These are phyloP conservation scores for Colletotrichum cordylinicola DNA, from an alignment of 2,329 filamentous ascomycete species.

Conservation along the genomic window DNA sequence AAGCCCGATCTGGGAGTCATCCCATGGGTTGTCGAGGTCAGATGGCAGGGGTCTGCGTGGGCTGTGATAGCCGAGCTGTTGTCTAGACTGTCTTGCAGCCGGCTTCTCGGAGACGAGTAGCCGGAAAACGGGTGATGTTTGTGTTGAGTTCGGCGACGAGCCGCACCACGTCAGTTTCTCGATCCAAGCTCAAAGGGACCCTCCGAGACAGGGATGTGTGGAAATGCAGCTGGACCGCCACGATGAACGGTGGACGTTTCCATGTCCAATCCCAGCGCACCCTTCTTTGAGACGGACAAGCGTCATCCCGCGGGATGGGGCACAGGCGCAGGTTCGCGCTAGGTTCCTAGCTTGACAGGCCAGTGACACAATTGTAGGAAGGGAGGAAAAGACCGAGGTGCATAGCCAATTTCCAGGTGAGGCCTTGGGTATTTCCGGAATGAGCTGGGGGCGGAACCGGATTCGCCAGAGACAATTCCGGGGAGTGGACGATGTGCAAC, in stretches of 20 bases:
- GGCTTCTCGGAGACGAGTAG: constrained; percentile 7
- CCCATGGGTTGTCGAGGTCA: not conserved
- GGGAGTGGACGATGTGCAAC: not conserved
- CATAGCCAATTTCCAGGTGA: not conserved
- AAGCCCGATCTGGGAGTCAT: not conserved
- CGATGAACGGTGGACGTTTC: not conserved
- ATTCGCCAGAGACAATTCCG: not conserved
- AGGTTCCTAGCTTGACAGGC: not conserved
- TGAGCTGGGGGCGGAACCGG: not conserved
- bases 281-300: constrained; percentile 2
- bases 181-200: not conserved
- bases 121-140: constrained; percentile 8
- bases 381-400: constrained; percentile 13
- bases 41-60: not conserved
- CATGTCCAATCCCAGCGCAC: not conserved
- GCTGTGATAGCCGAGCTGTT: not conserved
- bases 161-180: not conserved
- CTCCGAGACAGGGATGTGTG: not conserved
- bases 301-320: constrained; percentile 11
- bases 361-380: not conserved
- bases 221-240: not conserved
- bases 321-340: not conserved
- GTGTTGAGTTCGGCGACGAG: not conserved
- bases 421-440: not conserved
- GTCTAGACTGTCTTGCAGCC: not conserved